phyloP scores from a whole-genome alignment of 164 flowering plant genomes.

The Akebia trifoliata region DNA sequence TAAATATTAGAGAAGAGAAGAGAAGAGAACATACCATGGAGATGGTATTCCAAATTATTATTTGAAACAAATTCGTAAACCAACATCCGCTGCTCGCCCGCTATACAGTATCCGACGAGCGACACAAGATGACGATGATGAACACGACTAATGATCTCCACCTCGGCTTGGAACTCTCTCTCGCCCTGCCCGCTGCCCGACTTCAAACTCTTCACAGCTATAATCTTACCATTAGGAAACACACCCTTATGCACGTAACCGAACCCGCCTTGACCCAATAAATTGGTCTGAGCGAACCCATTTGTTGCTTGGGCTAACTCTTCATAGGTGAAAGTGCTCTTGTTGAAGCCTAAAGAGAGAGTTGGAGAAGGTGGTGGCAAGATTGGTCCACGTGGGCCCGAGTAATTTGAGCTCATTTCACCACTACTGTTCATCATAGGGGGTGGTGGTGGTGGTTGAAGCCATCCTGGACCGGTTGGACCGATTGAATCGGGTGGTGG shows the following conservation, averaged over 20 bases:
- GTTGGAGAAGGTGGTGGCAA: constrained; percentile 53
- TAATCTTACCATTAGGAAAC: constrained; percentile 50
- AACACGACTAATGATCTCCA: constrained; percentile 73
- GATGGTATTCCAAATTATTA: constrained; percentile 55
- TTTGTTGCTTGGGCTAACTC: constrained; percentile 57
- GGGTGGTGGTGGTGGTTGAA: constrained; percentile 22
- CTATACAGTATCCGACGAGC: constrained; percentile 66
- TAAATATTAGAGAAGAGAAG: no score
- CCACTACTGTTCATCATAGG: constrained; percentile 24
- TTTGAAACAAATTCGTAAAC: constrained; percentile 73
- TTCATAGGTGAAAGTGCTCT: constrained; percentile 57
- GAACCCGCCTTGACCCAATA: constrained; percentile 77
- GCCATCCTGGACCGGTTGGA: constrained; percentile 16
- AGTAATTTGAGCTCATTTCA: constrained; percentile 41
- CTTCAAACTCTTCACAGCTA: constrained; percentile 70
- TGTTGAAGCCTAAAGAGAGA: constrained; percentile 33
- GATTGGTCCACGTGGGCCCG: constrained; percentile 35
- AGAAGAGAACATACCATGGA: constrained; percentile 44
- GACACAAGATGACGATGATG: constrained; percentile 76
- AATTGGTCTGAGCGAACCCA: constrained; percentile 45
- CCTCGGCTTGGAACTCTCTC: constrained; percentile 76
- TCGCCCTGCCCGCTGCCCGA: constrained; percentile 79
- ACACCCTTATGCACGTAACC: constrained; percentile 73
- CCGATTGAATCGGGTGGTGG: constrained; percentile 29
- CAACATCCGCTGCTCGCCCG: constrained; percentile 51